These are phyloP conservation scores for Xylariaceae sp. DNA, from an alignment of 2,329 filamentous ascomycete species.

Conservation along the genomic window DNA sequence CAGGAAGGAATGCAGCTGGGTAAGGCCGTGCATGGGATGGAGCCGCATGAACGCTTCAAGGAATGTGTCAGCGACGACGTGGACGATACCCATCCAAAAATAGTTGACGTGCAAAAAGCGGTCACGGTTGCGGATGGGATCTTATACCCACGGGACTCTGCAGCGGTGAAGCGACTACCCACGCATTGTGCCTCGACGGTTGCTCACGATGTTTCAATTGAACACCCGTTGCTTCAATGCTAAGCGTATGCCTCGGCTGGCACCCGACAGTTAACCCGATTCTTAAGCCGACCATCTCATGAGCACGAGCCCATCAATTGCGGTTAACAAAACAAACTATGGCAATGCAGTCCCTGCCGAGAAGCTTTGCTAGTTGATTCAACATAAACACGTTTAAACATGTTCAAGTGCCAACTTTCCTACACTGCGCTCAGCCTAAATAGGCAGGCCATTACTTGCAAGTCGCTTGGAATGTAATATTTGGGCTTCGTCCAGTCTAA, in stretches of 20 bases:
- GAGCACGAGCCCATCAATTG: too few relatives aligned
- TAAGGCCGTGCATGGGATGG: constrained; percentile 18
- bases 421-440: background rate
- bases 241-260: too few relatives aligned
- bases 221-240: too few relatives aligned
- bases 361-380: too few relatives aligned
- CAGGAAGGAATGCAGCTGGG: constrained; percentile 4
- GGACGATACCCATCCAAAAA: background rate
- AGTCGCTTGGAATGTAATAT: background rate
- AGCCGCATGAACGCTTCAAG: constrained; percentile 14
- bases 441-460: background rate
- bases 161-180: constrained; percentile 13
- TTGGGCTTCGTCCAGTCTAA: background rate
- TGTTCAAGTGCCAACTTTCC: background rate
- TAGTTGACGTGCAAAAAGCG: constrained; percentile 14
- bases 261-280: too few relatives aligned
- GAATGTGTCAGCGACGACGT: constrained; percentile 1
- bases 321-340: too few relatives aligned
- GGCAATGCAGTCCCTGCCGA: too few relatives aligned
- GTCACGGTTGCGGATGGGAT: constrained; percentile 12
- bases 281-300: too few relatives aligned
- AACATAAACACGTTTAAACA: too few relatives aligned
- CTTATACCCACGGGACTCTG: constrained; percentile 4
- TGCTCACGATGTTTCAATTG: background rate
- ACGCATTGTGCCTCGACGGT: background rate